Conservation (phyloP, 805 yeast species). For the Wickerhamomyces ciferrii region DNA sequence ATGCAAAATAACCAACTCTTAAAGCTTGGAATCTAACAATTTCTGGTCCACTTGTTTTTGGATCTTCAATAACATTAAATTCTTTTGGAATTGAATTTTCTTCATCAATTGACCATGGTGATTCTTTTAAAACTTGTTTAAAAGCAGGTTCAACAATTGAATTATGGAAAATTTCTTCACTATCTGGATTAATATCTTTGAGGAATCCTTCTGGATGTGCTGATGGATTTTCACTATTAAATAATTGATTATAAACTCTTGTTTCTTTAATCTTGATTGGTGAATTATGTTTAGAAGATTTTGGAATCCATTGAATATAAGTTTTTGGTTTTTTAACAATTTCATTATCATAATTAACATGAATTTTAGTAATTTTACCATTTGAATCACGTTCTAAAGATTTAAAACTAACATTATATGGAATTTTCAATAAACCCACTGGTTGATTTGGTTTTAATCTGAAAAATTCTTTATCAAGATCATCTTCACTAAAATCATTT, state of each 20-base stretch:
- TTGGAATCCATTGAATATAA: slow-evolving; percentile 94
- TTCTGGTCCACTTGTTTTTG: slow-evolving; percentile 54
- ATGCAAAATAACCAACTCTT: slow-evolving; percentile 92
- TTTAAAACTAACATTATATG: slow-evolving; percentile 70
- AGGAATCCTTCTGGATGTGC: slow-evolving; percentile 85
- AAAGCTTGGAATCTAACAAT: slow-evolving; percentile 97
- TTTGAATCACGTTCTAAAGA: slow-evolving; percentile 53
- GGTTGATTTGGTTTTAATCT: slow-evolving; percentile 92
- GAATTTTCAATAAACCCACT: slow-evolving; percentile 91
- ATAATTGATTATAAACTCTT: slow-evolving; percentile 81
- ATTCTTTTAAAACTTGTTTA: slow-evolving; percentile 54
- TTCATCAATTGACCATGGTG: slow-evolving; percentile 70
- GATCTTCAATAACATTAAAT: slow-evolving; percentile 66
- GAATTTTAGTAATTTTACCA: slow-evolving; percentile 66
- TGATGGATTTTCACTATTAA: slow-evolving; percentile 87
- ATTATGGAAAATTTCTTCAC: slow-evolving; percentile 59
- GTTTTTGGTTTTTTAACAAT: slow-evolving; percentile 72
- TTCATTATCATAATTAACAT: slow-evolving; percentile 75
- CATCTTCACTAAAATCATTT: slow-evolving; percentile 72
- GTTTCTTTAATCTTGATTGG: slow-evolving; percentile 70
- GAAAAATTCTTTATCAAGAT: slow-evolving; percentile 66
- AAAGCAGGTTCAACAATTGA: slow-evolving; percentile 81
- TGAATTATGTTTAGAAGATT: slow-evolving; percentile 50
- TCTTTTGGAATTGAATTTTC: slow-evolving; percentile 51
- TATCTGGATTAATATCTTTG: slow-evolving; percentile 74